These are phyloP conservation scores for Torulaspora franciscae DNA, from an alignment of 805 yeast species.

Conservation along the genomic window DNA sequence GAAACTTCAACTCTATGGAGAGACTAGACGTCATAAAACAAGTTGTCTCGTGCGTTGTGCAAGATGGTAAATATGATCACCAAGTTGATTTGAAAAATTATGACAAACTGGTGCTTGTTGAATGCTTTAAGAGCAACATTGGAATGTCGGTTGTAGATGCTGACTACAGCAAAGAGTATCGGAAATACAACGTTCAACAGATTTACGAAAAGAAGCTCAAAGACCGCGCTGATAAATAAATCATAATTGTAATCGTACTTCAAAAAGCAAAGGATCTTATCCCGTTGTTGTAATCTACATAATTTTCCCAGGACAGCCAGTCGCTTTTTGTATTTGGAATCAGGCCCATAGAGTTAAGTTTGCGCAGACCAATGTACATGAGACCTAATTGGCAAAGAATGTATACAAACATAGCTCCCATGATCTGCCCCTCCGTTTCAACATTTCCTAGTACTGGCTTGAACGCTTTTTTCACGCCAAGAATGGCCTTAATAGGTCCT, in stretches of 20 bases:
- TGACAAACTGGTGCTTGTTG: slow-evolving; percentile 75
- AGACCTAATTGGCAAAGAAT: slow-evolving; percentile 47
- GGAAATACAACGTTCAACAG: slow-evolving; percentile 76
- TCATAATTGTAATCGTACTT: slow-evolving; percentile 8
- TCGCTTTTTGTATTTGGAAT: slow-evolving; percentile 84
- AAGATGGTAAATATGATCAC: slow-evolving; percentile 54
- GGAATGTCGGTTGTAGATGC: slow-evolving; percentile 81
- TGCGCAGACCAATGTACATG: slow-evolving; percentile 76
- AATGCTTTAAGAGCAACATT: slow-evolving; percentile 80
- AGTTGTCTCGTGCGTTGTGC: slow-evolving; percentile 68
- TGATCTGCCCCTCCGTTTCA: slow-evolving; percentile 21
- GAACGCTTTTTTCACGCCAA: slow-evolving; percentile 54
- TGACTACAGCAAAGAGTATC: slow-evolving; percentile 47
- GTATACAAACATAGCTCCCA: slow-evolving; percentile 44
- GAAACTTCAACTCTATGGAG: slow-evolving; percentile 72
- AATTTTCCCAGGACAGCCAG: slow-evolving; percentile 83
- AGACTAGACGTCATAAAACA: slow-evolving; percentile 68
- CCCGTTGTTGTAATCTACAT: slow-evolving; percentile 26
- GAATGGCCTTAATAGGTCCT: slow-evolving; percentile 69
- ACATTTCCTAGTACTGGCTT: slow-evolving; percentile 40
- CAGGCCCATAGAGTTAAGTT: slow-evolving; percentile 81
- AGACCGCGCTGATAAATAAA: slow-evolving; percentile 10
- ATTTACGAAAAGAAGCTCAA: slow-evolving; percentile 48
- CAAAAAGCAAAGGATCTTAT: slow-evolving; percentile 25
- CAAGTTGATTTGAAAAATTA: slow-evolving; percentile 73